Percentiles rank a stretch among this genome's conserved stretches.
These are phyloP conservation scores for Gaultheria prostrata DNA, from an alignment of 148 eudicot genomes.

Conservation along the genomic window DNA sequence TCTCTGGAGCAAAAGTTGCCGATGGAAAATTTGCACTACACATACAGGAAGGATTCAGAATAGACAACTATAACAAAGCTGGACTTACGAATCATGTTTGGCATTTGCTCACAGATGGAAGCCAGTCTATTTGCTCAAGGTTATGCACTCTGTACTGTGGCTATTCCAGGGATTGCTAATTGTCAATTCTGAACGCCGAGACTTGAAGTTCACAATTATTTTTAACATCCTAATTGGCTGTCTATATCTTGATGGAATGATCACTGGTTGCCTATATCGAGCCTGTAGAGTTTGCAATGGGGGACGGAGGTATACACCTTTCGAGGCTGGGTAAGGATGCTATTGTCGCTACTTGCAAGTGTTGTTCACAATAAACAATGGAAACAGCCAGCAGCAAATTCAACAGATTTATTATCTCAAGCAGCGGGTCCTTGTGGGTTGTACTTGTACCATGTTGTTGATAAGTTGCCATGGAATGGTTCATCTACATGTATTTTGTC, in stretches of 20 bases:
- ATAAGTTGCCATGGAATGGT: not conserved
- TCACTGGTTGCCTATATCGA: not conserved
- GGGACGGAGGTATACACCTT: not conserved
- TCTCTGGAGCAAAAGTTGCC: not conserved
- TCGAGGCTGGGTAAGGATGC: not conserved
- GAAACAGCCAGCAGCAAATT: not conserved
- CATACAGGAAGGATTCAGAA: not conserved
- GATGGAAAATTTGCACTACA: not conserved
- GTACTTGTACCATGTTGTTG: not conserved
- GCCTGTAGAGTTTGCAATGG: not conserved
- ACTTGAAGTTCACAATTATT: not conserved
- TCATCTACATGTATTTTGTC: not conserved
- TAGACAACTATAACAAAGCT: not conserved
- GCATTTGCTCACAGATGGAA: not conserved
- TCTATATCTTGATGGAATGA: not conserved
- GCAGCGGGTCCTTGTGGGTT: not conserved
- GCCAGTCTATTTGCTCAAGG: not conserved
- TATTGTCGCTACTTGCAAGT: not conserved
- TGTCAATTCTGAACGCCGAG: not conserved
- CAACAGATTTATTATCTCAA: not conserved
- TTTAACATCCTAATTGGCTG: not conserved
- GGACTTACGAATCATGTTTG: not conserved
- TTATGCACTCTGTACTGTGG: not conserved
- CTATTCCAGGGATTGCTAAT: not conserved
- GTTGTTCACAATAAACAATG: not conserved